Base-by-base conservation (phyloP, 768 basidiomycete species). In the Tricholoma hemisulphureum region DNA sequence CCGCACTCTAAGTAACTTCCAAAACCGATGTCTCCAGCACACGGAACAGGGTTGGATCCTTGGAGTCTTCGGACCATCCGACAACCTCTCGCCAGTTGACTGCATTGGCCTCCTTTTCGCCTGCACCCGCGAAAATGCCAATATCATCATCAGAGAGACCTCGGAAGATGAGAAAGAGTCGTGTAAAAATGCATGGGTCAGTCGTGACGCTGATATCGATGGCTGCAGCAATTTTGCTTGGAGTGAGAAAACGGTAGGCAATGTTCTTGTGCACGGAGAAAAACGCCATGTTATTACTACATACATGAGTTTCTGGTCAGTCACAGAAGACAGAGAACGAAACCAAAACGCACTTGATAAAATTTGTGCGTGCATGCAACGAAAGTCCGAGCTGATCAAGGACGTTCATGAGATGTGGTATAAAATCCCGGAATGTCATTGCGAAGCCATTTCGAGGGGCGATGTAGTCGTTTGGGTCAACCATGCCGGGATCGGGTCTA, bases 221-320 rank as follows among this genome's bases (percentile, higher is more conserved):
- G n/a, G 92, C 92, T 2, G 89, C 85, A 6, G 91, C 89, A 43
- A 94, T 89, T 64, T 84, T 88, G 58, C 79, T 76, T 6, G 90
- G 92, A 8, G 86, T 82, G 60, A 94, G 80, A 71, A 94, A 93
- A n/a, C 92, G 86, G 68, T 93, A 94, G 18, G 91, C 92, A 60
- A 94, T 91, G 71, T 94, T 93, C 68, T 87, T 89, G 74, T 94
- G 90, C 14, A 77, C 76, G 9, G 86, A 75, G 70, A 93, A 93
- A 11, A 85, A 74, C 24, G 86, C 77, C 61, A 93, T 77, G 71
- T 93, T 91, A 71, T 89, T 86, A 69, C 90, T 93, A 61, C 20
- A 46, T 58, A 35, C 46, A n/a, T 48, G 7, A 10, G 46, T n/a
- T 16, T 61, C 24, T 53, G 26, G 24, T 37, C 45, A 37, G 29